These are phyloP conservation scores for Lasiodiplodia sp. DNA, from an alignment of 2,329 filamentous ascomycete genomes.

Conservation along the genomic window DNA sequence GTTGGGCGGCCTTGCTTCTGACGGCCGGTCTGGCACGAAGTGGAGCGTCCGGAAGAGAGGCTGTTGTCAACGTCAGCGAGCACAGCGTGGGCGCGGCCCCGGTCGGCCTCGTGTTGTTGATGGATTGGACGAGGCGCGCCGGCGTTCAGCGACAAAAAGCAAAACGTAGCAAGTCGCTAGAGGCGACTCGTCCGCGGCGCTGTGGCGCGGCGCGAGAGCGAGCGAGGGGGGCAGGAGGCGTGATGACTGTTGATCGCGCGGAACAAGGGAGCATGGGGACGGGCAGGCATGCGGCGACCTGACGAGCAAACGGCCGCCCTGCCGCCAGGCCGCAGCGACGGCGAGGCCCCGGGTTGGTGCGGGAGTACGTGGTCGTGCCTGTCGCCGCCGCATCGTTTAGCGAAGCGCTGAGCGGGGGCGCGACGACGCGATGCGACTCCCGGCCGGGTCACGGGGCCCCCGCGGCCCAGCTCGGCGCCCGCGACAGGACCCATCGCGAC, in stretches of 20 bases:
- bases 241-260: slow-evolving; percentile 25
- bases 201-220: slow-evolving; percentile 21
- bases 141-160: slow-evolving; percentile 26
- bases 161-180: slow-evolving; percentile 25
- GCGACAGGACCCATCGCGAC: slow-evolving; percentile 1
- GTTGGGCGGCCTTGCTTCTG: slow-evolving; percentile 23
- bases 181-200: slow-evolving; percentile 18
- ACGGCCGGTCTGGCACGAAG: slow-evolving; percentile 16
- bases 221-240: slow-evolving; percentile 19
- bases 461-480: slow-evolving; percentile 14
- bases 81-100: slow-evolving; percentile 20
- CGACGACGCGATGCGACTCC: slow-evolving; percentile 7
- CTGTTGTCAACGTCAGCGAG: slow-evolving; percentile 19
- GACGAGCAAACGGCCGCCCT: slow-evolving; percentile 20
- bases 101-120: slow-evolving; percentile 29
- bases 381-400: slow-evolving; percentile 17
- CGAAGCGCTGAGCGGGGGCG: slow-evolving; percentile 18
- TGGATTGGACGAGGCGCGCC: slow-evolving; percentile 29
- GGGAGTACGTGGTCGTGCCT: slow-evolving; percentile 22
- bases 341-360: slow-evolving; percentile 18
- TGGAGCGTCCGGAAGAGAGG: slow-evolving; percentile 15
- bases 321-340: slow-evolving; percentile 3
- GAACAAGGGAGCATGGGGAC: slow-evolving; percentile 9
- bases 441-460: slow-evolving; percentile 11
- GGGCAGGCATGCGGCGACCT: slow-evolving; percentile 22